A percentile compares a stretch with the other conserved stretches of the same genome.
Conservation (phyloP, 2,329 filamentous ascomycete species). For the Fusarium luffae region DNA sequence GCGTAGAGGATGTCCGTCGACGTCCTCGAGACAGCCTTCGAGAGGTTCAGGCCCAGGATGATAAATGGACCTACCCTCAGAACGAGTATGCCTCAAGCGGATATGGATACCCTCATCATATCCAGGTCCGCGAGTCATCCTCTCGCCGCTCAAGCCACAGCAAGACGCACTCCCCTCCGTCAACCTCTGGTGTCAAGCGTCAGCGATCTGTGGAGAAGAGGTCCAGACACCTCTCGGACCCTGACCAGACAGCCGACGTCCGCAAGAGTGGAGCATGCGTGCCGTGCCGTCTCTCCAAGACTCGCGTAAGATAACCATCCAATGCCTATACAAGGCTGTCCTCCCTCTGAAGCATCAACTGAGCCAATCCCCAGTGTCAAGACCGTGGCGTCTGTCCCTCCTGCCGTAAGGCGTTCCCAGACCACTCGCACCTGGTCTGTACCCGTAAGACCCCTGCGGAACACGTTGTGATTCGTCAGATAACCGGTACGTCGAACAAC, state of each 20-base stretch:
- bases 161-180: conserved; percentile 22
- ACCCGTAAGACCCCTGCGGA: conserved; percentile 52
- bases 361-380: conserved; percentile 51
- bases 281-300: conserved; percentile 61
- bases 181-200: conserved; percentile 50
- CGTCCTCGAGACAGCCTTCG: conserved; percentile 48
- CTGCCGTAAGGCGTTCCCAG: conserved; percentile 55
- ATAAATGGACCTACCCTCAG: conserved; percentile 56
- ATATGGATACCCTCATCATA: conserved; percentile 50
- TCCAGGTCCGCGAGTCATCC: conserved; percentile 48
- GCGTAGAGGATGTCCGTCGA: conserved; percentile 47
- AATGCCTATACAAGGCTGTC: conserved; percentile 28
- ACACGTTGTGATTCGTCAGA: conserved; percentile 51
- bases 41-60: conserved; percentile 53
- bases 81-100: conserved; percentile 48
- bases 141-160: conserved; percentile 39
- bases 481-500: conserved; percentile 51
- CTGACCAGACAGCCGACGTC: conserved; percentile 60
- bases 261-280: conserved; percentile 61
- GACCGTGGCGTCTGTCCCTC: conserved; percentile 56
- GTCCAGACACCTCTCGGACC: conserved; percentile 52
- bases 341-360: conserved; percentile 41
- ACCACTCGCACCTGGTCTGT: conserved; percentile 55
- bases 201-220: conserved; percentile 53
- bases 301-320: conserved; percentile 55